Evolutionary conservation across 2,329 filamentous ascomycete species (phyloP).

Genomic region (Botrytis pseudocinerea): DNA sequence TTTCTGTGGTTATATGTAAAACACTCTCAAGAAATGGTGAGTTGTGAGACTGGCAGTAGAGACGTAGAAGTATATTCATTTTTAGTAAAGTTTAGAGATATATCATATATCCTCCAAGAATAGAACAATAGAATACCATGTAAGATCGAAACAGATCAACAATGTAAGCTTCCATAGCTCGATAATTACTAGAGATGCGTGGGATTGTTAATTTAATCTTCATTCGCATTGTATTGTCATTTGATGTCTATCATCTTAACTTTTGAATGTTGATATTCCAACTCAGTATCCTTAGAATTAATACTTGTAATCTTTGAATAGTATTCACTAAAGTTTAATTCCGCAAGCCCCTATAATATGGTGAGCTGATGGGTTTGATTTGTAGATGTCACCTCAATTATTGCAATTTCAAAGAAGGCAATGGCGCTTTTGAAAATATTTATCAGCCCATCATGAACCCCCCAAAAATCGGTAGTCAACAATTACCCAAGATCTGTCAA

Average conservation of each 20-base stretch:
- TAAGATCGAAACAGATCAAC: not conserved
- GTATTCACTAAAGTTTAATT: not conserved
- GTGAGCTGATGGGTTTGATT: not conserved
- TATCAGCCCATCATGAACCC: not conserved
- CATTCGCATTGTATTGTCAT: too few species aligned
- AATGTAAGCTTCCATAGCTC: not conserved
- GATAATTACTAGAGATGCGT: not conserved
- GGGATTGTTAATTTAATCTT: too few species aligned
- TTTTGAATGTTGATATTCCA: not conserved
- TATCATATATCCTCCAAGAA: not conserved
- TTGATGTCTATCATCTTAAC: not conserved
- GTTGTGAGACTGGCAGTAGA: not conserved
- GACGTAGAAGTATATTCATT: not conserved
- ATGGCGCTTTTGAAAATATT: not conserved
- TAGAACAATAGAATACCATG: not conserved
- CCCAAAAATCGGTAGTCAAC: not conserved
- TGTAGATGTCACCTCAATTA: not conserved
- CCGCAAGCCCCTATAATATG: fast-evolving
- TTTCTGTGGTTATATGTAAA: too few species aligned
- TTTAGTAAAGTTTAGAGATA: not conserved
- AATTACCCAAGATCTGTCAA: not conserved
- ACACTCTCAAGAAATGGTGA: not conserved
- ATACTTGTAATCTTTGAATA: not conserved
- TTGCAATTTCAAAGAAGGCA: not conserved
- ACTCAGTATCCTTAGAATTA: not conserved